Base-by-base conservation (phyloP, 208 protist species). In the Leptomonas pyrrhocoris region DNA sequence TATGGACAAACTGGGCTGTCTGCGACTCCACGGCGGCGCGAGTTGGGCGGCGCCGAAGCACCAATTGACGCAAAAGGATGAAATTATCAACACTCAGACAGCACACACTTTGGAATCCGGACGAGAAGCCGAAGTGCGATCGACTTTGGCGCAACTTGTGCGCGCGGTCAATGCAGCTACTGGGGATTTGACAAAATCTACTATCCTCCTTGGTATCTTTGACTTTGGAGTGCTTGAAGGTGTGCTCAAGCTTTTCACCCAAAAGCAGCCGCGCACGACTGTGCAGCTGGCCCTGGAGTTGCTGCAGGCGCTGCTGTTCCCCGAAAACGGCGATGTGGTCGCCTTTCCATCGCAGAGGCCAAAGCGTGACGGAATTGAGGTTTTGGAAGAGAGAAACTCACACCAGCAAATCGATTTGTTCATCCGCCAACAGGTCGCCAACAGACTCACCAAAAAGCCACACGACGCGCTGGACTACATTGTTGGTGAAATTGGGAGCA, bases 311-410 rank as follows among this genome's bases (percentile, higher is more conserved):
- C 66, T 96, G 34, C 81, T 89, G 25, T 94, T 90, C 69, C 90
- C 90, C 9, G 90, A 94, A 59, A 71, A 76, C 56, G 83, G 78
- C 45, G 60, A 59, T 51, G 67, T 96, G 53, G 75, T 94, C 25
- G 61, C 87, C 2, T 96, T 96, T 84, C 92, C 92, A n/a, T 91
- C 87, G 31, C 81, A 91, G 60, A 48, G 71, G 30, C 74, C 88
- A n/a, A 65, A 68, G 38, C 58, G 71, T 40, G 70, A 77, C 11
- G 68, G 74, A 0, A 64, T 80, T 23, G 63, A 71, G 23, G 56
- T 72, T 18, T 63, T 93, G 23, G 71, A 83, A 71, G 73, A 87
- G 48, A 70, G 70, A 9, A 69, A 67, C 54, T 80, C 83, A 19
- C 64, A 74, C n/a, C 81, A 74, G 34, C 79, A 77, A 21, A 61